phyloP scores from a whole-genome alignment of 495 filamentous ascomycete genomes.

The Neurospora pannonica region DNA sequence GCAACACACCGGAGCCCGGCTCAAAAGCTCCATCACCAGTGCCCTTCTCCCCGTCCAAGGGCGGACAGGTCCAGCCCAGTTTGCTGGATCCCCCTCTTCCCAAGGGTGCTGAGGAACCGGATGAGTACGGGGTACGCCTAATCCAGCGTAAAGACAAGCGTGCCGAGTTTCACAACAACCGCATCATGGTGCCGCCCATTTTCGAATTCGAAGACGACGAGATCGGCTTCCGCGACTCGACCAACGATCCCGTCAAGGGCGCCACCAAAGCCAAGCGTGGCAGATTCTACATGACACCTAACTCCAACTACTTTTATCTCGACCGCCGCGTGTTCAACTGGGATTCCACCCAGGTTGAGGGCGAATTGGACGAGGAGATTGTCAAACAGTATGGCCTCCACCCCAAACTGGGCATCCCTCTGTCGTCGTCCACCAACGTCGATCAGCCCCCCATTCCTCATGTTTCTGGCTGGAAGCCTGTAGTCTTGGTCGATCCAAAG shows the following conservation, averaged over 20 bases:
- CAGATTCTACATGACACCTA: slow-evolving; percentile 30
- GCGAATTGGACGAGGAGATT: slow-evolving; percentile 31
- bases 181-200: slow-evolving; percentile 30
- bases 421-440: slow-evolving; percentile 30
- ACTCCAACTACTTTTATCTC: slow-evolving; percentile 31
- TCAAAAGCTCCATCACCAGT: slow-evolving; percentile 30
- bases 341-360: slow-evolving; percentile 30
- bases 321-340: slow-evolving; percentile 33
- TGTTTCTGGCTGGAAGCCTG: slow-evolving; percentile 26
- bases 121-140: slow-evolving; percentile 31
- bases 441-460: slow-evolving; percentile 20
- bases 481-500: slow-evolving; percentile 25
- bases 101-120: slow-evolving; percentile 25
- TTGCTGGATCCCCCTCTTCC: slow-evolving; percentile 21
- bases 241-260: slow-evolving; percentile 32
- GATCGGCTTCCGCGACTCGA: slow-evolving; percentile 42
- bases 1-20: slow-evolving; percentile 20
- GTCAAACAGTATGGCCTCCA: slow-evolving; percentile 35
- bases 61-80: slow-evolving; percentile 8
- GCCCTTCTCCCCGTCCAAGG: slow-evolving; percentile 13
- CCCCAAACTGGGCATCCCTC: slow-evolving; percentile 30
- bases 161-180: slow-evolving; percentile 28
- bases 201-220: slow-evolving; percentile 32
- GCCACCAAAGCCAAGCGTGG: slow-evolving; percentile 30
- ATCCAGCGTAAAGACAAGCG: slow-evolving; percentile 22